Evolutionary conservation across 2,329 filamentous ascomycete species (phyloP), one percentile per base, ranked within the genome.

Genomic region (Sporothrix mexicana): DNA sequence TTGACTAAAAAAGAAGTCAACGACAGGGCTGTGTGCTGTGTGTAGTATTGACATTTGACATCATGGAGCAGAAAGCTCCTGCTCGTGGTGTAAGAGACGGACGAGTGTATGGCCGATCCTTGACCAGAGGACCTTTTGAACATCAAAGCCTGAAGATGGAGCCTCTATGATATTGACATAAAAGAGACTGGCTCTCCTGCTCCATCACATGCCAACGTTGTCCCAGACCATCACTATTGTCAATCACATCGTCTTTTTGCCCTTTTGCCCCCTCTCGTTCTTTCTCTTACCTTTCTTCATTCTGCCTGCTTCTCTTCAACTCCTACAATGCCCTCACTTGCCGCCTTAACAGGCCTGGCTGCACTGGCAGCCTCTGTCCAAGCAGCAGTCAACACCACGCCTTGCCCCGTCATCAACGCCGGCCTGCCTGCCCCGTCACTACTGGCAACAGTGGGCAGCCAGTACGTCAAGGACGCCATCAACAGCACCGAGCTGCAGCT

Each of bases 401-500:
- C 69, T 5, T 71, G 69, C 8, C 59, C 61, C 7, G 5, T 67
- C n/a, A 17, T 72, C n/a, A 30, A 43, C 12, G 61, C 59, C 8
- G 49, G 45, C 12, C 47, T 55, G 20, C 70, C 70, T 1, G 70
- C 61, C 2, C 70, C 70, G 1, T 66, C 59, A 3, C 47, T 17
- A 4, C 70, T 67, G n/a, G 30, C 47, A 9, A 57, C 61, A 9
- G 20, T 47, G 36, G 53, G 68, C 53, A 25, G 30, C 47, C 47
- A 23, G 30, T 49, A 55, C 61, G 36, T 67, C 41, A 23, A 25
- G 12, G 55, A 47, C 10, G 69, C 69, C 20, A 20, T 43, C 15
- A 62, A 71, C 57, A 57, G 43, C 55, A 71, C 69, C 1, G 15
- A 41, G 41, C 36, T 57, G 23, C 69, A 62, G 45, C 41, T 71